These are phyloP conservation scores for Metschnikowia santaceciliae DNA, from an alignment of 805 yeast genomes.

Conservation along the genomic window DNA sequence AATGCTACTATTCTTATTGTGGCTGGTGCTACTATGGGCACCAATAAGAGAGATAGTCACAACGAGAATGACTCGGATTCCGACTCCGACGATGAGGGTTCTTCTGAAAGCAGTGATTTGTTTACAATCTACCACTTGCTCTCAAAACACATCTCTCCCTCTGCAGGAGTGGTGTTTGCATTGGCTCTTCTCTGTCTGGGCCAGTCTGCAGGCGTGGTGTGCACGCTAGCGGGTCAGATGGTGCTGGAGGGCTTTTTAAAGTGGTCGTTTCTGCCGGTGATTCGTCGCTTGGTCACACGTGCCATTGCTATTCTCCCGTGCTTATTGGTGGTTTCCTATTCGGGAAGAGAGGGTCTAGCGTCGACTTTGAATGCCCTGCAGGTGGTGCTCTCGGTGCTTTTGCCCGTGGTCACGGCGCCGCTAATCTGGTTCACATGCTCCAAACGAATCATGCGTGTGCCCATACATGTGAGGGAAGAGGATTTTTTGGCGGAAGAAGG, in stretches of 20 bases:
- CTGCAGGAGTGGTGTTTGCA: conserved; percentile 88
- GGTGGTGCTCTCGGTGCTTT: conserved; percentile 72
- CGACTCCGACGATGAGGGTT: conserved; percentile 24
- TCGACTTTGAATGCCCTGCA: conserved; percentile 75
- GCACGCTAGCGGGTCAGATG: conserved; percentile 92
- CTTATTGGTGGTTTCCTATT: conserved; percentile 60
- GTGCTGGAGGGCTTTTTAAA: conserved; percentile 84
- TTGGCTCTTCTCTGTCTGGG: conserved; percentile 85
- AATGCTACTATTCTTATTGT: conserved; percentile 87
- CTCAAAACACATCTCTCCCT: conserved; percentile 64
- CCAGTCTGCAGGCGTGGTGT: conserved; percentile 93
- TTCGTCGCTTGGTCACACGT: conserved; percentile 74
- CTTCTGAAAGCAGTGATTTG: conserved; percentile 60
- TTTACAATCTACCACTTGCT: conserved; percentile 75
- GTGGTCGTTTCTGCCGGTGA: conserved; percentile 80
- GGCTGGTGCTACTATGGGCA: conserved; percentile 79
- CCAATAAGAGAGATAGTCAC: conserved; percentile 12
- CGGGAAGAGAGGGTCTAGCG: conserved; percentile 81
- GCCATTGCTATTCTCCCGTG: conserved; percentile 85
- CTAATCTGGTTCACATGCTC: conserved; percentile 75
- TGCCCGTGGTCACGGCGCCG: conserved; percentile 89
- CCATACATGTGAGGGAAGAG: conserved; percentile 29
- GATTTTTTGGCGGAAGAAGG: conserved; percentile 12
- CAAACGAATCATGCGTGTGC: conserved; percentile 61
- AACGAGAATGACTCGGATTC: conserved; percentile 13